Evolutionary conservation across 805 yeast genomes (phyloP), one percentile per base, ranked within the genome.

Genomic region (Wickerhamomyces rabaulensis): DNA sequence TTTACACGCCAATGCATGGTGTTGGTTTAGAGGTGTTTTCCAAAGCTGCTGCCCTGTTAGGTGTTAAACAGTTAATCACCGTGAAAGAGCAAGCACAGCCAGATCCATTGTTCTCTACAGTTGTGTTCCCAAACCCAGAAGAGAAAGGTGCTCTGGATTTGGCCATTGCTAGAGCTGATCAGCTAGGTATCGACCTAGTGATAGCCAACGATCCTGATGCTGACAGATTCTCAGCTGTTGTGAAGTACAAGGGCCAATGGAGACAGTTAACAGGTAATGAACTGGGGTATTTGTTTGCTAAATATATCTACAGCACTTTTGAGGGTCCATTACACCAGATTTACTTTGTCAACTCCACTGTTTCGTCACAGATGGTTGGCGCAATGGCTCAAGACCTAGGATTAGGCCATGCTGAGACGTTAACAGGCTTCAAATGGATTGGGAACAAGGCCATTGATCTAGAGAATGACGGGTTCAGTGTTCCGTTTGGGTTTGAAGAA

Each of bases 351-450:
- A 89, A 87, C 60, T 90, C 98, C 0, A 89, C 98, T 0, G 98
- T 94, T 0, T 90, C 97, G 0, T 88, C 97, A 5, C 95, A 86
- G 59, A 77, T 90, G 72, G 70, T 91, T 41, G 68, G 69, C 9
- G 68, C 82, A 3, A 79, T 90, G 81, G 94, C 96, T 1, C 63
- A 71, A 4, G 60, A 58, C 5, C 71, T 78, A 40, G 83, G 84
- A 0, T 83, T 84, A 60, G 70, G 77, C 40, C 86, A 75, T 64
- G 74, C 70, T 38, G 97, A 94, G 51, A 92, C 98, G 0, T 72
- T 92, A 47, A 92, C 98, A 1, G 99, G 99, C 1, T 92, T 92
- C 71, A 92, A 92, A 67, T 92, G 99, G 99, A 84, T 92, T 33
- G 99, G 98, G 4, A 92, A 92, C 61, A 78, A 80, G 52, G 94